Evolutionary conservation across 495 filamentous ascomycete species (phyloP).

Genomic region (Pyrenopolyporus hunteri): DNA sequence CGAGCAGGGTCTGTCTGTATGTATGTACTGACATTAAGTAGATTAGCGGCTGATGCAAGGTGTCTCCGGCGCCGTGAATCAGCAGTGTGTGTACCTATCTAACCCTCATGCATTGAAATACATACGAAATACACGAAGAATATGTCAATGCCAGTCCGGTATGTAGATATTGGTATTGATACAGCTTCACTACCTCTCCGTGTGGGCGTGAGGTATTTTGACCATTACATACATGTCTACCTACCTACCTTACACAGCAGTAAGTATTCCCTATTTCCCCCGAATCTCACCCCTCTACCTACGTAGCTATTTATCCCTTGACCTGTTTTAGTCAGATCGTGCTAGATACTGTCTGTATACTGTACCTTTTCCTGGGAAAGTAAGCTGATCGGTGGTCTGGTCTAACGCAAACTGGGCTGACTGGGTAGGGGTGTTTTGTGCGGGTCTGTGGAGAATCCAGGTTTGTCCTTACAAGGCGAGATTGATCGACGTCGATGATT

Average conservation of each 20-base stretch:
- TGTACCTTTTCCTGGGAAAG: no score
- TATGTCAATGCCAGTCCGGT: no score
- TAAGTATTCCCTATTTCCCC: no score
- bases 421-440: background rate
- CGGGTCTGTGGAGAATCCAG: slow-evolving; percentile 4
- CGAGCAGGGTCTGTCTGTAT: slow-evolving; percentile 11
- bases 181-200: background rate
- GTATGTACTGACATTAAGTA: background rate
- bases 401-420: background rate
- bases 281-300: no score
- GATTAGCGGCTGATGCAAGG: slow-evolving; percentile 5
- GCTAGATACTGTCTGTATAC: no score
- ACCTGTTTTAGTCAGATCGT: no score
- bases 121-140: background rate
- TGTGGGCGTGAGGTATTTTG: no score
- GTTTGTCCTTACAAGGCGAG: background rate
- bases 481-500: background rate
- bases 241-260: no score
- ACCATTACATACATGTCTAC: no score
- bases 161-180: background rate
- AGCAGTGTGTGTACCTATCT: background rate
- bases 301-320: no score
- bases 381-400: no score
- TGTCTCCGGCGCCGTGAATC: background rate
- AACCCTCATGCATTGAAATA: no score